phyloP scores from a whole-genome alignment of 345 rosid genomes.

The Capsella bursapastoris region DNA sequence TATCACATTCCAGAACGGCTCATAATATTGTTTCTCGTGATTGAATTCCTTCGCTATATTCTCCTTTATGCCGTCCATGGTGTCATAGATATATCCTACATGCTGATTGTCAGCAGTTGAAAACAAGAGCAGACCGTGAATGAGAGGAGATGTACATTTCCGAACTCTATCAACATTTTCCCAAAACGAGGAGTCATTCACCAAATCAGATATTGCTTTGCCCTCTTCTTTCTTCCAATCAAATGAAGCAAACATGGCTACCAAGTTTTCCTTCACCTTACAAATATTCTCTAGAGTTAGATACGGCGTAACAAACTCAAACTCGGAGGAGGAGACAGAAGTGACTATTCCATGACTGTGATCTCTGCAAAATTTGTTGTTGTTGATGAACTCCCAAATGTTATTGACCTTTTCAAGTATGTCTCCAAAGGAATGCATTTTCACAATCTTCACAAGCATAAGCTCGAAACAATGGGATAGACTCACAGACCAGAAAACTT shows the following conservation, averaged over 20 bases:
- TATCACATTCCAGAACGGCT: conserved; percentile 60
- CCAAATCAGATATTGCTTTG: conserved; percentile 42
- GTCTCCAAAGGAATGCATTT: conserved; percentile 33
- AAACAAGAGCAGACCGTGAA: conserved; percentile 49
- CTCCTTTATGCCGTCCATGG: conserved; percentile 73
- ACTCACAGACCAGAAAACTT: conserved; percentile 62
- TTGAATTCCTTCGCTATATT: conserved; percentile 47
- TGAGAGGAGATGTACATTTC: conserved; percentile 55
- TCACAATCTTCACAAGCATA: conserved; percentile 53
- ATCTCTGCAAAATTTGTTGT: conserved; percentile 43
- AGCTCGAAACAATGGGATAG: conserved; percentile 65
- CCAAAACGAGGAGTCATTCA: conserved; percentile 61
- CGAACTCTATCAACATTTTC: conserved; percentile 47
- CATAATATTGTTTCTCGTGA: conserved; percentile 42
- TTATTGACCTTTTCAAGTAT: conserved; percentile 42
- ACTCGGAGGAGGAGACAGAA: conserved; percentile 45
- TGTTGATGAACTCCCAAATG: conserved; percentile 44
- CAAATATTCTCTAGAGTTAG: conserved; percentile 55
- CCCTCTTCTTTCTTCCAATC: conserved; percentile 51
- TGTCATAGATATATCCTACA: conserved; percentile 65
- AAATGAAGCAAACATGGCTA: conserved; percentile 50
- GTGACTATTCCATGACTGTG: conserved; percentile 42
- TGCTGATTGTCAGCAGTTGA: conserved; percentile 46
- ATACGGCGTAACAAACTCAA: conserved; percentile 48
- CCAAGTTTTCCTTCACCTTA: conserved; percentile 47